Evolutionary conservation across 139 green algal genomes (phyloP), one percentile per base, ranked within the genome.

Genomic region (Penium margaritaceum): DNA sequence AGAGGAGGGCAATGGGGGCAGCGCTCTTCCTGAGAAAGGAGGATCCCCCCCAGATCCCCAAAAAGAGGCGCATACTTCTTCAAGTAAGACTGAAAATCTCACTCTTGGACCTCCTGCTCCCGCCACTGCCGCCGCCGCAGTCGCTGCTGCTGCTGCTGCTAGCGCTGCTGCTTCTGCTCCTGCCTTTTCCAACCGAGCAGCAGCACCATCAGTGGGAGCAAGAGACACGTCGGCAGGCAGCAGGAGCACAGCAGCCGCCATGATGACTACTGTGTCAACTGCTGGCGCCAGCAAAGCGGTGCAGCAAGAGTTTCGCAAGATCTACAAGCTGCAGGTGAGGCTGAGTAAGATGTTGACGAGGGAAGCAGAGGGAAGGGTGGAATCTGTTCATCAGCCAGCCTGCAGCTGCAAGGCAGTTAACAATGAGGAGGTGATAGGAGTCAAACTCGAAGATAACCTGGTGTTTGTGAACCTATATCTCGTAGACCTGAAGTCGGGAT

Each of bases 291-390:
- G 38, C 5, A 27, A 57, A 9, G 63, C 63, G 12, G 58, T 57
- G 36, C 38, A 38, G 21, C 36, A 35, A 39, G 39, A 60, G 38
- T 32, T 38, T 3, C n/a, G 24, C 6, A 58, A 71, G 37, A 35
- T 71, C 21, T n/a, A 30, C 38, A 39, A 17, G 17, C 63, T 71
- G 37, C 63, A 71, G 41, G 41, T 41, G 39, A 17, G 62, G n/a
- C 14, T 21, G 57, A 7, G 51, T 60, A 7, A 32, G 14, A 51
- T 7, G 41, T 51, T 7, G 41, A 7, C 12, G 41, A 51, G 41
- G 12, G 41, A 21, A 12, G 7, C 12, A 21, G 7, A 21, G 12
- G 19, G 53, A 5, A 27, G 53, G 41, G 41, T 51, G 41, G 12
- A 12, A 51, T 7, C 12, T 7, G 7, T 51, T 51, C 41, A 12